Evolutionary conservation across 352 stramenopile genomes (phyloP), one percentile per base, ranked within the genome.

Genomic region (Pilasporangium apinafurcum): DNA sequence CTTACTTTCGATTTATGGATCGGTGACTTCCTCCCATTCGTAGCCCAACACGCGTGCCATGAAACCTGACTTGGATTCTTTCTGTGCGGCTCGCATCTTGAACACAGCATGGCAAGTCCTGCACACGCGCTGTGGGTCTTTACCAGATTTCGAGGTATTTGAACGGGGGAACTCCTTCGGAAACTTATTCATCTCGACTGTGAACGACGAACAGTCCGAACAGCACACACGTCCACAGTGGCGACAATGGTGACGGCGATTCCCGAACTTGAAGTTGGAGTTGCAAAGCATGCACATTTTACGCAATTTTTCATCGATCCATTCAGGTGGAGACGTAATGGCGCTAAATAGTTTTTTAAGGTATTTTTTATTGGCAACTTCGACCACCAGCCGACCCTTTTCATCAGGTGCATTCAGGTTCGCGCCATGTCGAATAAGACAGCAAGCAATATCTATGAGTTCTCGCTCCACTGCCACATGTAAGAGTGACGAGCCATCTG

Each of bases 221-320:
- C 83, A 95, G 59, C 83, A 93, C 7, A 95, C 72, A 14, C 83
- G 75, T 2, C 76, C 81, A 29, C 83, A 95, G 66, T 95, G 81
- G 17, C 78, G 78, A 61, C 83, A 93, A 54, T 92, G 75, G 57
- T 93, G 81, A 31, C 76, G 78, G 12, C 81, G 72, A 31, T 59
- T 82, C 39, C 74, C 76, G 55, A 93, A 90, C 51, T 88, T 89
- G 50, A 95, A 93, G 25, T 49, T 59, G 8, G 65, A 73, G 36
- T 22, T 49, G 37, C 81, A 93, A 26, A 83, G 51, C 81, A 91
- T 92, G 48, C 83, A 95, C 21, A 45, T 51, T 14, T 62, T 57
- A 18, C 77, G 82, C 37, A 76, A 42, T 58, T 90, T 89, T 47
- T 88, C 76, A 36, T 87, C 70, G 54, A 89, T 85, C 77, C 83